These are phyloP conservation scores for Hericium coralloides DNA, from an alignment of 768 basidiomycete genomes.

Conservation along the genomic window DNA sequence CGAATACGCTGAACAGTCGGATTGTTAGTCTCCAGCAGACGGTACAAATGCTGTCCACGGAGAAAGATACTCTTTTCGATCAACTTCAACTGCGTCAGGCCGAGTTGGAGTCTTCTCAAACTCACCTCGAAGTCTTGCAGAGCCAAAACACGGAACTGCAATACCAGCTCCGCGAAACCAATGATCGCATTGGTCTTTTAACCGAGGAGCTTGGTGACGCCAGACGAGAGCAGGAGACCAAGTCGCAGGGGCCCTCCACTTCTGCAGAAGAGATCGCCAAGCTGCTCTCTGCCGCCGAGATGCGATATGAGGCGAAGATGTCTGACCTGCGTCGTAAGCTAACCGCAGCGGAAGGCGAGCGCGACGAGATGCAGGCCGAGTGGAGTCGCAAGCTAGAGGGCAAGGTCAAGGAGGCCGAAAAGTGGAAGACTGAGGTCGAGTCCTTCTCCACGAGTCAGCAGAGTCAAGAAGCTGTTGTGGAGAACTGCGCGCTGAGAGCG, in stretches of 20 bases:
- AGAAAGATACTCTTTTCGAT: conserved; percentile 80
- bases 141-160: conserved; percentile 77
- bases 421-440: conserved; percentile 50
- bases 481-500: conserved; percentile 44
- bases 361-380: conserved; percentile 79
- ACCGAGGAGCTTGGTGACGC: conserved; percentile 62
- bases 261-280: conserved; percentile 60
- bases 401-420: conserved; percentile 70
- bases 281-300: conserved; percentile 64
- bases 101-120: conserved; percentile 78
- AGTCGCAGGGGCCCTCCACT: conserved; percentile 35
- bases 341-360: conserved; percentile 63
- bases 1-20: conserved; percentile 47
- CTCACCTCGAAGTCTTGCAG: conserved; percentile 64
- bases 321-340: conserved; percentile 63
- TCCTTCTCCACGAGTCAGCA: conserved; percentile 51
- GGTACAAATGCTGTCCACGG: conserved; percentile 56
- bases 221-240: conserved; percentile 46
- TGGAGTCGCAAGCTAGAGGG: conserved; percentile 82
- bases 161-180: conserved; percentile 76
- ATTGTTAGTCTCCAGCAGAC: conserved; percentile 65
- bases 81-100: conserved; percentile 83
- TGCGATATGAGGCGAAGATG: conserved; percentile 68
- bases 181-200: conserved; percentile 62
- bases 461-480: conserved; percentile 43